Evolutionary conservation across 2,329 filamentous ascomycete species (phyloP), one percentile per base, ranked within the genome.

Genomic region (Fusarium subtropicale): DNA sequence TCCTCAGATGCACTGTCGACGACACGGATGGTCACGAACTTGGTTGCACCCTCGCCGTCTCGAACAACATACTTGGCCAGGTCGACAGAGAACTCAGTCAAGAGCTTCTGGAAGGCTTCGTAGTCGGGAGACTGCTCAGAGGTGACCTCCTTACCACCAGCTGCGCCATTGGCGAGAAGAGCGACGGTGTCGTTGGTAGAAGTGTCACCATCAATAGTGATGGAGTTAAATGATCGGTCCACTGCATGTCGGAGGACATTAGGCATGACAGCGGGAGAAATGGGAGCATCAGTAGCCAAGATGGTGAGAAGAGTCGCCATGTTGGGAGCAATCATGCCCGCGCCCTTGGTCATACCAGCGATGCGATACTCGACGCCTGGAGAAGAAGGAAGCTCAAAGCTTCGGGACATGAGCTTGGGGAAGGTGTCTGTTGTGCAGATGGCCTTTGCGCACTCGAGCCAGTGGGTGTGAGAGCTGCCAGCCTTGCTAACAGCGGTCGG

Each of bases 361-460:
- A 99, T 91, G 73, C 88, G 87, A 82, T 97, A 99, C 78, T 91
- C 90, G 51, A 88, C 84, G 20, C 85, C 85, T 1, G 92, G 89
- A 6, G 92, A 92, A 2, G 92, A 94, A 6, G 96, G 94, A 33
- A 99, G 88, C 30, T 85, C 89, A 81, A 98, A 99, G 16, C 89
- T 89, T 72, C 87, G 89, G 22, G 94, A 97, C 73, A 95, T 85
- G 69, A 99, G 90, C 82, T 99, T 99, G 62, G 96, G 96, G 80
- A 99, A 99, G 5, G 96, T 98, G 81, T 99, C 96, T 18, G 96
- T 99, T 15, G 96, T 99, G 85, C 95, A 97, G 77, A 99, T 98
- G 41, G 96, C 95, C 75, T 90, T 90, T 60, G 96, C 96, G 44
- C 93, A 91, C 56, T 86, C 85, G 47, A 99, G 83, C 96, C 95